A percentile compares a stretch with the other conserved stretches of the same genome.
Conservation (phyloP, 768 basidiomycete species). For the Phanerodontia chrysosporium region DNA sequence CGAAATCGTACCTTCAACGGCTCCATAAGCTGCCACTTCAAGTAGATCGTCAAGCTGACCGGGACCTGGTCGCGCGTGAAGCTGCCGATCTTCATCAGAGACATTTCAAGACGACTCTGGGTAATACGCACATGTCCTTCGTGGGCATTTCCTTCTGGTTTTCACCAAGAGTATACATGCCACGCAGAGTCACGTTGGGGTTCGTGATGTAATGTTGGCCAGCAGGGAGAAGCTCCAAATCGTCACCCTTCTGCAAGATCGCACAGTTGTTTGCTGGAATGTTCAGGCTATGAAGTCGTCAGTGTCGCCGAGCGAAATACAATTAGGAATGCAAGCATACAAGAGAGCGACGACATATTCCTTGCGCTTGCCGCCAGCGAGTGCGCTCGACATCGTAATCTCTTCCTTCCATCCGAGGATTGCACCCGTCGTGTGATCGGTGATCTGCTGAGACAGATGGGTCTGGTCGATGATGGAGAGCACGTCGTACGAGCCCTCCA, state of each 20-base stretch:
- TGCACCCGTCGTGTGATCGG: constrained; percentile 58
- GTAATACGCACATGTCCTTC: constrained; percentile 66
- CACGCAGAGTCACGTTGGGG: constrained; percentile 77
- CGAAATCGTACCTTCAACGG: constrained; percentile 39
- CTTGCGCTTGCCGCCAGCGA: constrained; percentile 38
- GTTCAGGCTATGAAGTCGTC: constrained; percentile 48
- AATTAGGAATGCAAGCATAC: no score
- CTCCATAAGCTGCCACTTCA: constrained; percentile 65
- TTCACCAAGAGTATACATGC: constrained; percentile 76
- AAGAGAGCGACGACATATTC: constrained; percentile 80
- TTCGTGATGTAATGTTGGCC: constrained; percentile 85
- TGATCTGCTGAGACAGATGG: constrained; percentile 57
- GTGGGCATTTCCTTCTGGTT: constrained; percentile 86
- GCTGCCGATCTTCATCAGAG: constrained; percentile 29
- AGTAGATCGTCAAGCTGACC: constrained; percentile 76
- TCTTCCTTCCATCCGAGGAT: constrained; percentile 72
- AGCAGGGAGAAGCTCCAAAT: constrained; percentile 71
- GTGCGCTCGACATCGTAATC: constrained; percentile 68
- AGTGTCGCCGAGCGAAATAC: neutral
- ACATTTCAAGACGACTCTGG: neutral
- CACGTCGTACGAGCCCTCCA: constrained; percentile 71
- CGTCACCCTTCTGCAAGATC: constrained; percentile 77
- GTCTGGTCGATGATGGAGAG: constrained; percentile 84
- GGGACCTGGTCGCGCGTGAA: constrained; percentile 87
- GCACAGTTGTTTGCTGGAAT: constrained; percentile 88